phyloP scores from a whole-genome alignment of 805 yeast species.

The Candida maltosa region DNA sequence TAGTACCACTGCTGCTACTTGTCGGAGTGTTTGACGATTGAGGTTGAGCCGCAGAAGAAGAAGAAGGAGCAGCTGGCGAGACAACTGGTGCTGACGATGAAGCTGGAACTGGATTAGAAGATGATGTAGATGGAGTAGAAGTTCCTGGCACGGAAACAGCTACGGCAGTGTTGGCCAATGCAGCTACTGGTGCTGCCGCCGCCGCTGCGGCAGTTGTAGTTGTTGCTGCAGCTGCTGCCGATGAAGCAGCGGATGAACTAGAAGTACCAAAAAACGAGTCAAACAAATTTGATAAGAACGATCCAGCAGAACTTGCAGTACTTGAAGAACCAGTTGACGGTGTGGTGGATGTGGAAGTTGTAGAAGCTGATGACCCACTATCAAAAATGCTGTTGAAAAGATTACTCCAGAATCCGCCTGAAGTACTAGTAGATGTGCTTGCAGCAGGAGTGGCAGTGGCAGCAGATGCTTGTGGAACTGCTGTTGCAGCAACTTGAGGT shows the following conservation, averaged over 20 bases:
- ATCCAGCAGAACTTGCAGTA: slow-evolving; percentile 3
- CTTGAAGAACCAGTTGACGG: neutral
- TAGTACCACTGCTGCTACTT: slow-evolving; percentile 1
- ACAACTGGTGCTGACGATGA: slow-evolving; percentile 4
- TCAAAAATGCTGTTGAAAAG: neutral
- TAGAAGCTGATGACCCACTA: neutral
- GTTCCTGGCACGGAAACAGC: slow-evolving; percentile 4
- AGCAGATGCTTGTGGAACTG: slow-evolving; percentile 11
- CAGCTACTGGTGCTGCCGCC: slow-evolving; percentile 8
- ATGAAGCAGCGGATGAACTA: slow-evolving; percentile 7
- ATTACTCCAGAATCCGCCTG: slow-evolving; percentile 1
- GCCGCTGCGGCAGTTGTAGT: slow-evolving; percentile 11
- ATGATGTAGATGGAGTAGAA: slow-evolving; percentile 8
- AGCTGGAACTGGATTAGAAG: slow-evolving; percentile 9
- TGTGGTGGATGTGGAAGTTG: neutral
- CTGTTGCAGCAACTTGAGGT: slow-evolving; percentile 5
- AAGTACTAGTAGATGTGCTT: slow-evolving; percentile 3
- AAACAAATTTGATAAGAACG: slow-evolving; percentile 1
- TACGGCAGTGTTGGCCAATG: slow-evolving; percentile 7
- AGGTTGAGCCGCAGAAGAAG: slow-evolving; percentile 6
- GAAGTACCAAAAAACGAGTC: slow-evolving; percentile 1
- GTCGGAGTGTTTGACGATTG: slow-evolving; percentile 7
- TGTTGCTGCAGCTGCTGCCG: slow-evolving; percentile 10
- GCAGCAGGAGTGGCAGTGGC: slow-evolving; percentile 7
- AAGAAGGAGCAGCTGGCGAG: slow-evolving; percentile 9